These are phyloP conservation scores for Phytophthora meadii DNA, from an alignment of 352 stramenopile species.

Conservation along the genomic window DNA sequence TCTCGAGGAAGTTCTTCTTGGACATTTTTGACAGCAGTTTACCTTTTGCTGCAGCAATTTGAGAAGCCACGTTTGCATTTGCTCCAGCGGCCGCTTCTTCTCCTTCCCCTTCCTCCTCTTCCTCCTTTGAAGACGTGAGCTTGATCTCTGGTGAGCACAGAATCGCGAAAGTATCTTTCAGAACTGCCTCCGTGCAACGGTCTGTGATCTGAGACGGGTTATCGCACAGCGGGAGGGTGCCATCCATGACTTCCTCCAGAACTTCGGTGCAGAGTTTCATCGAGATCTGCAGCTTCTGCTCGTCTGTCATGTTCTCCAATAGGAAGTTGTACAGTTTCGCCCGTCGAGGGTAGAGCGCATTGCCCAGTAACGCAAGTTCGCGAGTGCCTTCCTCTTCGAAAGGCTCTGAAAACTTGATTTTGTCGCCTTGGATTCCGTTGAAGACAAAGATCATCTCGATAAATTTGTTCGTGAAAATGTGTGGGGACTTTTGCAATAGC, in stretches of 20 bases:
- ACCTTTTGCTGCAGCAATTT: slow-evolving; percentile 91
- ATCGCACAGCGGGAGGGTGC: slow-evolving; percentile 70
- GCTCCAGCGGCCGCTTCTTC: slow-evolving; percentile 60
- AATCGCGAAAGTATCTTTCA: slow-evolving; percentile 90
- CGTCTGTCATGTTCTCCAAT: slow-evolving; percentile 94
- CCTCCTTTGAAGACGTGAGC: slow-evolving; percentile 60
- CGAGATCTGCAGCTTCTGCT: slow-evolving; percentile 96
- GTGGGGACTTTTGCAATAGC: slow-evolving; percentile 91
- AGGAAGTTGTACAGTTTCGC: slow-evolving; percentile 95
- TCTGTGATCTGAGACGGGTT: slow-evolving; percentile 84
- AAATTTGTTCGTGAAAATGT: slow-evolving; percentile 97
- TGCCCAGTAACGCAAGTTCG: slow-evolving; percentile 68
- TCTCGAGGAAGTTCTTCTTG: slow-evolving; percentile 97
- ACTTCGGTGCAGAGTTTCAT: slow-evolving; percentile 95
- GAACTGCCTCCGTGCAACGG: slow-evolving; percentile 87
- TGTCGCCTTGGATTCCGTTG: slow-evolving; percentile 80
- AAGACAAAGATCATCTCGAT: slow-evolving; percentile 98
- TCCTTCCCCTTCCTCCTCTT: slow-evolving; percentile 64
- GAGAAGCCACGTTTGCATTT: slow-evolving; percentile 56
- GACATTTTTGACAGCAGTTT: slow-evolving; percentile 96
- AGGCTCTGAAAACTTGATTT: slow-evolving; percentile 68
- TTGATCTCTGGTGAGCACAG: slow-evolving; percentile 91
- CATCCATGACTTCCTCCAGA: slow-evolving; percentile 90
- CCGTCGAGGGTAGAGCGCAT: slow-evolving; percentile 68
- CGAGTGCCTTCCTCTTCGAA: slow-evolving; percentile 71